Percentiles rank a stretch among this genome's conserved stretches.
These are phyloP conservation scores for Termitomyces sp. DNA, from an alignment of 768 basidiomycete genomes.

Conservation along the genomic window DNA sequence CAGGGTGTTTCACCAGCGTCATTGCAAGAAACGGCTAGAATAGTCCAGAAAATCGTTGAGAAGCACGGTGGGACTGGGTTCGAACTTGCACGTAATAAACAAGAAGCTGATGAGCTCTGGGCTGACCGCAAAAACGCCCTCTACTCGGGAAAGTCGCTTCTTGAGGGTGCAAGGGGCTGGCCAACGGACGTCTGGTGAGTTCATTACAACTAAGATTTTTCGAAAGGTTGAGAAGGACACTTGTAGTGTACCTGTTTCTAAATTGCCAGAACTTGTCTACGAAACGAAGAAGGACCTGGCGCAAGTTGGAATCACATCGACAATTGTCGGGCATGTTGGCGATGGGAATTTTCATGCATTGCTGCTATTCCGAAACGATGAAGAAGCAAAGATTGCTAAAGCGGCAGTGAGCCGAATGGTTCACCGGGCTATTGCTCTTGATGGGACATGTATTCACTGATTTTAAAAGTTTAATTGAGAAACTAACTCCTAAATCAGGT, in stretches of 20 bases:
- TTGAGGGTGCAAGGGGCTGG: conserved; percentile 58
- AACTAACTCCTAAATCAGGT: conserved; percentile 31
- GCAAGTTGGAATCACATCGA: conserved; percentile 50
- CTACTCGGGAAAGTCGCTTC: conserved; percentile 50
- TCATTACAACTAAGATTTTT: neutral
- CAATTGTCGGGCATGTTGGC: conserved; percentile 75
- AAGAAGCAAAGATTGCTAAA: conserved; percentile 41
- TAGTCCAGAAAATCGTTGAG: conserved; percentile 54
- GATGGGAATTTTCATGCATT: conserved; percentile 57
- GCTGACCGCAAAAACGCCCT: conserved; percentile 66
- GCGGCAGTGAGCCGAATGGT: conserved; percentile 60
- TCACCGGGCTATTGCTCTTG: conserved; percentile 60
- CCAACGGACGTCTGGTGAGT: conserved; percentile 73
- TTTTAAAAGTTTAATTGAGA: neutral
- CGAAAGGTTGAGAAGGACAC: neutral
- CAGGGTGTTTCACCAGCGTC: conserved; percentile 63
- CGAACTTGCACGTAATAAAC: conserved; percentile 54
- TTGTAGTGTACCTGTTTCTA: conserved; percentile 57
- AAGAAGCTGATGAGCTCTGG: conserved; percentile 76
- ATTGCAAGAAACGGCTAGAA: conserved; percentile 56
- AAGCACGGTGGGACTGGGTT: conserved; percentile 69
- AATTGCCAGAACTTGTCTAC: conserved; percentile 57
- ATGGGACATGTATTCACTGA: conserved; percentile 61
- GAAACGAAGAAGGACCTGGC: conserved; percentile 72
- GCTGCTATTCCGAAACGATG: conserved; percentile 54